Evolutionary conservation across 371 early-diverging fungal species (phyloP).

Genomic region (Lichtheimia ramosa): DNA sequence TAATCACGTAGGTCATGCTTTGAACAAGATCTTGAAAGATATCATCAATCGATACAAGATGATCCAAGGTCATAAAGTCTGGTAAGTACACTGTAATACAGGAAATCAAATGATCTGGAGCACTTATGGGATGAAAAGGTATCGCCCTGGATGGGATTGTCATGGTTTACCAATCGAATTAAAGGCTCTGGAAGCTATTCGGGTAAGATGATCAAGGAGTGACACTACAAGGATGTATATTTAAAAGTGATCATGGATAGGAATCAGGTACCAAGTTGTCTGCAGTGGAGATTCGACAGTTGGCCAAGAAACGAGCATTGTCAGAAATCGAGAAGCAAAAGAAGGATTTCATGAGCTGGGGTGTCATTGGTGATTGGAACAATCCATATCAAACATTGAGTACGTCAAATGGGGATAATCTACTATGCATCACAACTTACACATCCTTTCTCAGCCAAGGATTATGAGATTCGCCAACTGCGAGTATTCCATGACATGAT

Average conservation of each 20-base stretch:
- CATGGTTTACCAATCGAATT: constrained; percentile 97
- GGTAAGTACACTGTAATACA: constrained; percentile 40
- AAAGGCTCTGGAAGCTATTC: constrained; percentile 77
- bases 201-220: constrained; percentile 28
- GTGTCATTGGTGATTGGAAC: constrained; percentile 86
- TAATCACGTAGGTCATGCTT: constrained; percentile 91
- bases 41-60: constrained; percentile 86
- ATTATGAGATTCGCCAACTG: constrained; percentile 81
- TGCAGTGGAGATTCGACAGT: constrained; percentile 66
- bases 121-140: constrained; percentile 35
- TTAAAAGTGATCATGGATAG: constrained; percentile 12
- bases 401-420: constrained; percentile 13
- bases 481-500: constrained; percentile 79
- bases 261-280: constrained; percentile 41
- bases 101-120: not conserved
- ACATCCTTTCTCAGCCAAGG: constrained; percentile 41
- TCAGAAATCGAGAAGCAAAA: constrained; percentile 70
- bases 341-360: constrained; percentile 69
- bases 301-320: constrained; percentile 72
- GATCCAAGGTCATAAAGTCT: constrained; percentile 83
- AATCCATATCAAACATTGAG: constrained; percentile 78
- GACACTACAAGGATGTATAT: no score
- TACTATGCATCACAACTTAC: no score
- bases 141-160: constrained; percentile 96
- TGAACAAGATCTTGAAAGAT: constrained; percentile 95